Evolutionary conservation across 2,329 filamentous ascomycete genomes (phyloP).

Genomic region (Xylaria sp.): DNA sequence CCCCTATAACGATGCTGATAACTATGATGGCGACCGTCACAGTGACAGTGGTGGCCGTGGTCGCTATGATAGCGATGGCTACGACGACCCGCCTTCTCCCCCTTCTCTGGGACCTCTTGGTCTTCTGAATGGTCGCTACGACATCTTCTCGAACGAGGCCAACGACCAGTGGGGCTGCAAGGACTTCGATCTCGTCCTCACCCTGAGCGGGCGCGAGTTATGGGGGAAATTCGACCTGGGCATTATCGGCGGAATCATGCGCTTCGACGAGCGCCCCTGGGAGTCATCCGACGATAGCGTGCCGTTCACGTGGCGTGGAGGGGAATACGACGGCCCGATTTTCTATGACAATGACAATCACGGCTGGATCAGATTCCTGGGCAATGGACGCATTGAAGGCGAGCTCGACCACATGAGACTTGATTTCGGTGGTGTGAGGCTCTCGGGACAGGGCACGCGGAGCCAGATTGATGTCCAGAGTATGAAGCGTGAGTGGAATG

Average conservation of each 20-base stretch:
- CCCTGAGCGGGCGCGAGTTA: constrained; percentile 53
- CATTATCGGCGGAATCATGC: constrained; percentile 56
- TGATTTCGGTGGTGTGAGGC: constrained; percentile 45
- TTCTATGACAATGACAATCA: constrained; percentile 44
- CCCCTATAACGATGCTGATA: too few species aligned
- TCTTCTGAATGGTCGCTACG: constrained; percentile 59
- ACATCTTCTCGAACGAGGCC: constrained; percentile 49
- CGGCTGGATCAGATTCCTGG: constrained; percentile 53
- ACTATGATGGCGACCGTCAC: constrained; percentile 23
- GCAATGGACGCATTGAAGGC: constrained; percentile 52
- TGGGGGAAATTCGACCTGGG: constrained; percentile 61
- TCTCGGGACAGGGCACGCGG: constrained; percentile 46
- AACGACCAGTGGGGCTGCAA: constrained; percentile 43
- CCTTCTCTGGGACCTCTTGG: constrained; percentile 47
- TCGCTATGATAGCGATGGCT: constrained; percentile 12
- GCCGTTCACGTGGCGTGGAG: constrained; percentile 53
- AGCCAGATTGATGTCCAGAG: constrained; percentile 46
- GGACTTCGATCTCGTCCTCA: constrained; percentile 53
- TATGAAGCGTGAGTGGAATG: constrained; percentile 48
- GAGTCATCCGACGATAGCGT: constrained; percentile 47
- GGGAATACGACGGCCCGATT: constrained; percentile 48
- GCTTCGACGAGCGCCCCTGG: constrained; percentile 52
- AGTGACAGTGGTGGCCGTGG: too few species aligned
- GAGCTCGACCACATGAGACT: constrained; percentile 46
- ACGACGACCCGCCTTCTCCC: constrained; percentile 34